phyloP scores from a whole-genome alignment of 768 basidiomycete genomes.

The Suillus hirtellus region DNA sequence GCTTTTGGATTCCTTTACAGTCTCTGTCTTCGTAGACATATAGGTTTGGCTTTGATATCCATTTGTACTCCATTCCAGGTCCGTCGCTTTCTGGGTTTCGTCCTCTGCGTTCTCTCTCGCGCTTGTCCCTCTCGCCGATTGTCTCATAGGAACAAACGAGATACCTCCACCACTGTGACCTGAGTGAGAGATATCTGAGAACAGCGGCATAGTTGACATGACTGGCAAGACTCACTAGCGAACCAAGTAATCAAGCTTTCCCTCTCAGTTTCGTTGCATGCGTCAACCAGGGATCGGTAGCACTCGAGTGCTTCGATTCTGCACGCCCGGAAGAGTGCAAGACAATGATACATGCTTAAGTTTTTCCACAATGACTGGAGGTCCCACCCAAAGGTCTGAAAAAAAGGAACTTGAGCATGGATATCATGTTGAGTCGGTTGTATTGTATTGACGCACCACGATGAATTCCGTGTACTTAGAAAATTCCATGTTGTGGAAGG shows the following conservation, averaged over 20 bases:
- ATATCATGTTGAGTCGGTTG: background rate
- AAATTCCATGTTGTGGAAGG: background rate
- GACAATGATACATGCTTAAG: background rate
- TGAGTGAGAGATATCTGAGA: background rate
- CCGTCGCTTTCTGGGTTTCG: no score
- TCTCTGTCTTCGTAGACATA: no score
- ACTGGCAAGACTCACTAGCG: background rate
- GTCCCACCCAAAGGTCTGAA: background rate
- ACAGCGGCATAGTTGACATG: background rate
- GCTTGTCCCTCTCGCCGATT: no score
- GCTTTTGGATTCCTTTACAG: no score
- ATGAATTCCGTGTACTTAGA: background rate
- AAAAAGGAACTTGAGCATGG: background rate
- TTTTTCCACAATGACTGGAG: background rate
- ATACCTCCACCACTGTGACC: no score
- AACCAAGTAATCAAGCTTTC: background rate
- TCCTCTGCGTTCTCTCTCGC: no score
- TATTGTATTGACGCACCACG: background rate
- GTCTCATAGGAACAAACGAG: no score
- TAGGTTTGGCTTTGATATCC: no score
- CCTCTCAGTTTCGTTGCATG: background rate
- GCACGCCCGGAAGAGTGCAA: background rate
- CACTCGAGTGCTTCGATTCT: background rate
- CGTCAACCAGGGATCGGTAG: background rate
- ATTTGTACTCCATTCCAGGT: no score